Conservation (phyloP, 306 rosid genomes). For the Cicer yamashitae region DNA sequence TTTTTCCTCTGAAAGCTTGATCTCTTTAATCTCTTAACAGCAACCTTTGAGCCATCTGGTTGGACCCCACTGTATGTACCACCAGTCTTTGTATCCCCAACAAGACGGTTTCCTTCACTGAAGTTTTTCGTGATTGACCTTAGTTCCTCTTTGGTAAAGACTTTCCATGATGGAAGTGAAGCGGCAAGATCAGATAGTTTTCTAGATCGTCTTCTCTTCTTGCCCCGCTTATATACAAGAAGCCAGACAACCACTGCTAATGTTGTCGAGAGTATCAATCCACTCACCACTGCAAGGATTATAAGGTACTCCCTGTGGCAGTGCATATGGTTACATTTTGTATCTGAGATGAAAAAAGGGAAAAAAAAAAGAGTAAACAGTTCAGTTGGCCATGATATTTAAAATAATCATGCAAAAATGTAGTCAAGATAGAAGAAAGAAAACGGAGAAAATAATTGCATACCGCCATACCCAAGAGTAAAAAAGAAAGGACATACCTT, state of each 20-base stretch:
- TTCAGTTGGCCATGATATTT: constrained; percentile 36
- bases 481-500: constrained; percentile 24
- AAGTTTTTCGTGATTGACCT: constrained; percentile 90
- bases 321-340: constrained; percentile 70
- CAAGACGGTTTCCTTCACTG: constrained; percentile 95
- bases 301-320: constrained; percentile 90
- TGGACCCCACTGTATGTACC: constrained; percentile 90
- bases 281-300: constrained; percentile 88
- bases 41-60: constrained; percentile 91
- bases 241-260: constrained; percentile 91
- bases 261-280: constrained; percentile 82
- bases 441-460: background rate
- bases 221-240: constrained; percentile 83
- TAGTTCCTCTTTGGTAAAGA: constrained; percentile 89
- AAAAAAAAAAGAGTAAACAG: background rate
- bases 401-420: background rate
- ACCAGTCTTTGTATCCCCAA: constrained; percentile 93
- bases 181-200: constrained; percentile 73
- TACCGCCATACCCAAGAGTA: constrained; percentile 19
- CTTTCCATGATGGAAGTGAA: constrained; percentile 89
- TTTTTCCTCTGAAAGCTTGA: constrained; percentile 92
- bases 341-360: constrained; percentile 52
- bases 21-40: constrained; percentile 91
- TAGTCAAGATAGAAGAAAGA: constrained; percentile 6
- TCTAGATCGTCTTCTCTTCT: constrained; percentile 84